Evolutionary conservation across 73 alveolate genomes (phyloP), one percentile per base, ranked within the genome.

Genomic region (Loxodes magnus): DNA sequence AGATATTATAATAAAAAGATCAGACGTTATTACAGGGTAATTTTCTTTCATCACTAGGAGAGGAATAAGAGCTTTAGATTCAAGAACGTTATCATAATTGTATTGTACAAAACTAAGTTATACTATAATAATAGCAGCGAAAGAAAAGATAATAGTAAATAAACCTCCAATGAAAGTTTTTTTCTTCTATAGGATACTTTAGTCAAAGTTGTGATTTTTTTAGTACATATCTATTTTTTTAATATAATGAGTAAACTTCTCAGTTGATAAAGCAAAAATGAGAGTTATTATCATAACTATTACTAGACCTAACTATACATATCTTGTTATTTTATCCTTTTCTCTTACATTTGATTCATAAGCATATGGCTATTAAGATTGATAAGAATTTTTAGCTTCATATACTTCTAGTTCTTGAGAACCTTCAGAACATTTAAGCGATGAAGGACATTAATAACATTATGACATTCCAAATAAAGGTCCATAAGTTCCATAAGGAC

Each of bases 61-160:
- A n/a, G 59, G 50, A 5, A 46, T 9, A 2, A 46, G 59, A 1
- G 53, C 59, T 2, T 46, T 46, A 10, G 59, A 10, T 46, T 46
- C 59, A 25, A 9, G 50, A 21, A 46, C 27, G 17, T 46, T 46
- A 24, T n/a, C 15, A 24, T n/a, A 6, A 46, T n/a, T 9, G 34
- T 46, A 46, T 24, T 10, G 9, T 12, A 19, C 5, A 24, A 46
- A 25, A 12, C n/a, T 12, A 12, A 10, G 10, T 5, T 24, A 17
- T 0, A 24, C 27, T 25, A 46, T 25, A 10, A 9, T 5, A 1
- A 19, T n/a, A 12, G 39, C 50, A 21, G 20, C 39, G n/a, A 46
- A n/a, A 0, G 27, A 12, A 46, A 46, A 46, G 9, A 19, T n/a
- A 5, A 46, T 2, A 1, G 59, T 21, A 46, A 46, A 46, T 1